Percentiles rank a stretch among this genome's conserved stretches.
Conservation (phyloP, 345 rosid species). For the Acer campestre region DNA sequence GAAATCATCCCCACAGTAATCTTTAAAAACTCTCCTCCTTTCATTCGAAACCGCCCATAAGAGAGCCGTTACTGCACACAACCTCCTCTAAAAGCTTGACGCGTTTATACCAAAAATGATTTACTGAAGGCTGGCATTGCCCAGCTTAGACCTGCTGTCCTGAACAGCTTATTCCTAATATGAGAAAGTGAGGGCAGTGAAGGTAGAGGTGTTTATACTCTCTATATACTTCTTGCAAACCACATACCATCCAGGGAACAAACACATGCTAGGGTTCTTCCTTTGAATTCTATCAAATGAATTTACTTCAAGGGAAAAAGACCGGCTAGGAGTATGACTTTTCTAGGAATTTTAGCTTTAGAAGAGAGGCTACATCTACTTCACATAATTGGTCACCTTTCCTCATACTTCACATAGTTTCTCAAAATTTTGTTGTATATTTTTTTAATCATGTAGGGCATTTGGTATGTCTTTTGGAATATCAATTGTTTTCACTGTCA, state of each 20-base stretch:
- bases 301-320: neutral
- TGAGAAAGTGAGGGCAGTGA: neutral
- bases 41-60: constrained; percentile 1
- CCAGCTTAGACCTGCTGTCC: neutral
- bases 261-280: neutral
- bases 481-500: neutral
- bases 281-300: neutral
- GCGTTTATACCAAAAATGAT: neutral
- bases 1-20: neutral
- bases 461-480: neutral
- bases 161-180: neutral
- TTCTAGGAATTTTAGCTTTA: neutral
- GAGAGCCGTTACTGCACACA: neutral
- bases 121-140: neutral
- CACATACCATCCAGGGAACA: neutral
- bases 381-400: neutral
- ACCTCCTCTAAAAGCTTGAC: neutral
- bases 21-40: neutral
- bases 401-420: neutral
- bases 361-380: neutral
- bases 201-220: neutral
- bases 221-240: neutral
- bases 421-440: neutral
- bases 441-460: neutral
- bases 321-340: neutral